phyloP scores from a whole-genome alignment of 2,329 filamentous ascomycete genomes.

The Helotiales sp. region DNA sequence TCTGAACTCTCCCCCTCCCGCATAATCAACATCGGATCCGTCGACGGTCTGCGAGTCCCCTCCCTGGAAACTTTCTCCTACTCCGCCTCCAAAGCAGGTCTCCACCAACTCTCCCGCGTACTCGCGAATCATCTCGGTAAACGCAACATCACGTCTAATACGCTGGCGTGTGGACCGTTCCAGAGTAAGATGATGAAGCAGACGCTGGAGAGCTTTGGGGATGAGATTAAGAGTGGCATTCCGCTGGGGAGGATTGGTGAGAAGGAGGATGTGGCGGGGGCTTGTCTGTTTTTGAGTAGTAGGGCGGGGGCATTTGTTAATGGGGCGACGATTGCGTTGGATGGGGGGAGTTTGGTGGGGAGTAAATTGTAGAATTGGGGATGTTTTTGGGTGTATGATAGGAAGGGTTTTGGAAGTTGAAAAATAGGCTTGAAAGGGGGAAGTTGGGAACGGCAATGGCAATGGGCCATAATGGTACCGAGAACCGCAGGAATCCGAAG shows the following conservation, averaged over 20 bases:
- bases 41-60: slow-evolving; percentile 67
- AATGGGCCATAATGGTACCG: too few relatives aligned
- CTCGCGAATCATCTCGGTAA: slow-evolving; percentile 66
- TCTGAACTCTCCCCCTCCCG: slow-evolving; percentile 53
- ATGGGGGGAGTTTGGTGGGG: slow-evolving; percentile 58
- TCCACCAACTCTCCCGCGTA: slow-evolving; percentile 68
- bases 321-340: slow-evolving; percentile 66
- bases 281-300: slow-evolving; percentile 72
- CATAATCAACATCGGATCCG: slow-evolving; percentile 68
- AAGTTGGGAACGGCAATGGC: too few relatives aligned
- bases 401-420: background rate
- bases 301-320: slow-evolving; percentile 70
- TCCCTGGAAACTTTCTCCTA: slow-evolving; percentile 64
- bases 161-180: slow-evolving; percentile 74
- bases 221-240: slow-evolving; percentile 61
- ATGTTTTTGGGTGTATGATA: background rate
- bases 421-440: background rate
- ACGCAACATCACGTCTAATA: slow-evolving; percentile 66
- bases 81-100: slow-evolving; percentile 64
- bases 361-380: slow-evolving; percentile 49
- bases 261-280: slow-evolving; percentile 71
- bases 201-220: slow-evolving; percentile 63
- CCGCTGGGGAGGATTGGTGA: slow-evolving; percentile 71
- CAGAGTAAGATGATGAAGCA: slow-evolving; percentile 76
- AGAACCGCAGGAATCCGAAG: background rate